Percentiles rank a stretch among this genome's conserved stretches.
Evolutionary conservation across 495 filamentous ascomycete genomes (phyloP).

Genomic region (Acidomyces sp.): DNA sequence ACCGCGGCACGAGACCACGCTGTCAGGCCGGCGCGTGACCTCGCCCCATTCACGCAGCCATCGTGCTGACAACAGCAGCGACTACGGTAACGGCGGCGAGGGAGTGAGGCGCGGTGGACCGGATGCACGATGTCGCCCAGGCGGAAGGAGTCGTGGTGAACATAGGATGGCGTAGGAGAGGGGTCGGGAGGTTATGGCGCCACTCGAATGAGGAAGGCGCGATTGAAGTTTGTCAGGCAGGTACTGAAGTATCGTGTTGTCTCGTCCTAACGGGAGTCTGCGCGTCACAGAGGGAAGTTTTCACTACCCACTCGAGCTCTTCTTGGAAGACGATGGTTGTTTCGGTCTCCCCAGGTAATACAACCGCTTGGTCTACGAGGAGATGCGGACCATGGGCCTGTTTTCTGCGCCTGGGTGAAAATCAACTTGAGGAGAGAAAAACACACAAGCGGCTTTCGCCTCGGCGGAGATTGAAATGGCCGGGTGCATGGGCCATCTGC

Average conservation of each 20-base stretch:
- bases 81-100: slow-evolving; percentile 6
- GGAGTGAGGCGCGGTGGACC: slow-evolving; percentile 16
- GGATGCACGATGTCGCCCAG: neutral
- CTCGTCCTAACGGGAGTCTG: slow-evolving; percentile 32
- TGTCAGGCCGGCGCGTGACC: slow-evolving; percentile 10
- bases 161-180: too few species aligned
- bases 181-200: too few species aligned
- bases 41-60: slow-evolving; percentile 25
- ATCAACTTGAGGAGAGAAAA: slow-evolving; percentile 15
- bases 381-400: slow-evolving; percentile 38
- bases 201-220: too few species aligned
- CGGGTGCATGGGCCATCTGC: too few species aligned
- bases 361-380: slow-evolving; percentile 46
- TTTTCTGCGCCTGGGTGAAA: slow-evolving; percentile 11
- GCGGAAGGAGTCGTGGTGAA: too few species aligned
- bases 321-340: slow-evolving; percentile 46
- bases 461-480: too few species aligned
- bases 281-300: slow-evolving; percentile 14
- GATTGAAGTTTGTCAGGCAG: too few species aligned
- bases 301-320: slow-evolving; percentile 31
- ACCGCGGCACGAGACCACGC: slow-evolving; percentile 3
- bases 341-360: slow-evolving; percentile 57
- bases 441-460: too few species aligned
- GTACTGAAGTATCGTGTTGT: slow-evolving; percentile 23
- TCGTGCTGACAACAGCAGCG: slow-evolving; percentile 14